Evolutionary conservation across 805 yeast species (phyloP).

Genomic region (Metschnikowia anglica): DNA sequence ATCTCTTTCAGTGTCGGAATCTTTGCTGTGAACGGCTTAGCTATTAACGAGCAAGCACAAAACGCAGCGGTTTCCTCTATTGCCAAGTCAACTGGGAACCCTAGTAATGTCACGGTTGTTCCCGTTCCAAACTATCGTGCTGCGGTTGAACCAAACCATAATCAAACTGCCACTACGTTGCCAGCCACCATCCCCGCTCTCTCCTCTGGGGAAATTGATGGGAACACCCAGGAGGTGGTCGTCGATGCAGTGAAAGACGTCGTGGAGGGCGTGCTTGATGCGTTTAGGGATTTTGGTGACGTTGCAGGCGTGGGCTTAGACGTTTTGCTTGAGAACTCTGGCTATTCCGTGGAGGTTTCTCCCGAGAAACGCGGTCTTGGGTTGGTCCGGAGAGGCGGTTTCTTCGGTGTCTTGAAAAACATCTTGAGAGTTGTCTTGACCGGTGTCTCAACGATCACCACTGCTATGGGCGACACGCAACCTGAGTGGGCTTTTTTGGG

Average conservation of each 20-base stretch:
- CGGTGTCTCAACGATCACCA: not conserved
- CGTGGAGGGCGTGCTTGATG: conserved; percentile 3
- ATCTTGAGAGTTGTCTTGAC: not conserved
- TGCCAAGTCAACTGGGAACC: too few species aligned
- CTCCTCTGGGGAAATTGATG: not conserved
- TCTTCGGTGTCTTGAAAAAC: not conserved
- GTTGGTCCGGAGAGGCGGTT: not conserved
- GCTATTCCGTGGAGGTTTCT: not conserved
- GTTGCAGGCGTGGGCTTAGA: conserved; percentile 1
- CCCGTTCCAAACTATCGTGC: too few species aligned
- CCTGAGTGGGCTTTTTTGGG: conserved; percentile 1
- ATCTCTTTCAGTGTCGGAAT: not conserved
- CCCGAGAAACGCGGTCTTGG: not conserved
- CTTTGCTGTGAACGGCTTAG: not conserved
- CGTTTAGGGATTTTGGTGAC: conserved; percentile 4
- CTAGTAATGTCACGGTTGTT: too few species aligned
- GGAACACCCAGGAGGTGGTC: not conserved
- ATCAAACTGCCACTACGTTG: too few species aligned
- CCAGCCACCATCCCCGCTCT: too few species aligned
- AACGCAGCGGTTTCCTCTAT: too few species aligned
- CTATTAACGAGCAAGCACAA: not conserved
- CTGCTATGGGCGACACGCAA: not conserved
- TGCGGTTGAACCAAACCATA: too few species aligned
- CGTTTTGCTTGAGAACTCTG: conserved; percentile 2
- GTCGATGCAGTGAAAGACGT: conserved; percentile 3